Conservation (phyloP, 179 eudicot genomes). For the Amaranthus tricolor region DNA sequence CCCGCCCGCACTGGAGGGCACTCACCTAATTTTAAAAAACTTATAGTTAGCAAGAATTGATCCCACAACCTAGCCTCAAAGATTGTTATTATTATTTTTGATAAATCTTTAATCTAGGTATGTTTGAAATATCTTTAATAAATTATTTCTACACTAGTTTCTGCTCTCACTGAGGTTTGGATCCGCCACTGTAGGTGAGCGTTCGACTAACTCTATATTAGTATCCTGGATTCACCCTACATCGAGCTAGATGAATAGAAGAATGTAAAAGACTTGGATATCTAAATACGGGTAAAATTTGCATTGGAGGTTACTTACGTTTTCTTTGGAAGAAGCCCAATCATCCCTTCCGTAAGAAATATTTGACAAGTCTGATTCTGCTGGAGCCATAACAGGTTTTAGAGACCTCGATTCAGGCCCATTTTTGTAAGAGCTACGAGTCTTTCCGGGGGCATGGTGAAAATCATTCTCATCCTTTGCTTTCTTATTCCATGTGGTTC, state of each 20-base stretch:
- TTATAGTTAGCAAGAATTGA: no score
- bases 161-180: no score
- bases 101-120: no score
- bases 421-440: constrained; percentile 21
- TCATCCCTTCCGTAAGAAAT: constrained; percentile 33
- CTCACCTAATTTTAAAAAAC: no score
- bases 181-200: no score
- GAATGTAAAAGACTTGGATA: neutral
- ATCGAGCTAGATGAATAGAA: neutral
- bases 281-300: neutral
- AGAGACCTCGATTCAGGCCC: constrained; percentile 28
- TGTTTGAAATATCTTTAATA: no score
- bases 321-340: constrained; percentile 36
- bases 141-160: no score
- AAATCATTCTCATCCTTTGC: constrained; percentile 28
- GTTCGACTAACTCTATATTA: no score
- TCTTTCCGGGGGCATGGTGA: constrained; percentile 17
- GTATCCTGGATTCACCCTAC: no score
- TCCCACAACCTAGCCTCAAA: no score
- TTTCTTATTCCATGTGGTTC: constrained; percentile 34
- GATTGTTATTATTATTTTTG: no score
- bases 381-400: constrained; percentile 23
- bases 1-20: no score
- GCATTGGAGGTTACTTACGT: constrained; percentile 25
- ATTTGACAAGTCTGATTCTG: constrained; percentile 22